Evolutionary conservation across 192 early-diverging fungal genomes (phyloP).

Genomic region (Dissophora globulifera): DNA sequence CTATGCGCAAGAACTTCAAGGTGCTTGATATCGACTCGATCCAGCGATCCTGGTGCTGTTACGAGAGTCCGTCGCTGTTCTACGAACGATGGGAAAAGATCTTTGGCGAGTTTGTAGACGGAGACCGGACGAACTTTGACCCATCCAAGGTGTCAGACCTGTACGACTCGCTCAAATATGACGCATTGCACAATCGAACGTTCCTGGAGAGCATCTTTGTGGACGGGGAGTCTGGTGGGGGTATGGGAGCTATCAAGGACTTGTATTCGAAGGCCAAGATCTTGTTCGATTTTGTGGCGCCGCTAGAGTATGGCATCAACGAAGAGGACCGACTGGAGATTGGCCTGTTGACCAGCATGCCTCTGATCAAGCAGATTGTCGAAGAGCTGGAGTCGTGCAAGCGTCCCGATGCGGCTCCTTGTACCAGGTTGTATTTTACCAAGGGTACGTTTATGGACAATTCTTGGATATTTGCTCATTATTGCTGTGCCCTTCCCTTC

Average conservation of each 20-base stretch:
- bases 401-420: conserved; percentile 57
- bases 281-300: conserved; percentile 94
- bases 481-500: not conserved
- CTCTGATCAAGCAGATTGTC: conserved; percentile 83
- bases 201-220: conserved; percentile 83
- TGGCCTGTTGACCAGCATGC: conserved; percentile 79
- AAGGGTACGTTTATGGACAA: conserved; percentile 85
- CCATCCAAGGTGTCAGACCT: conserved; percentile 92
- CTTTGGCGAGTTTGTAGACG: conserved; percentile 84
- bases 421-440: conserved; percentile 92
- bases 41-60: conserved; percentile 91
- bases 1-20: conserved; percentile 85
- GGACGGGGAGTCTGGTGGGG: conserved; percentile 32
- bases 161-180: conserved; percentile 97
- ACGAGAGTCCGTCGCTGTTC: conserved; percentile 85
- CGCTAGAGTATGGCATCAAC: conserved; percentile 93
- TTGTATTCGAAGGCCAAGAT: conserved; percentile 86
- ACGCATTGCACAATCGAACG: conserved; percentile 93
- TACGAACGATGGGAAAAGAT: conserved; percentile 98
- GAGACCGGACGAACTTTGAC: conserved; percentile 66
- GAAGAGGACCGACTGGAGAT: conserved; percentile 86
- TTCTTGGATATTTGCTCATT: not conserved
- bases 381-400: conserved; percentile 75
- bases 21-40: conserved; percentile 65
- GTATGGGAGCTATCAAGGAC: conserved; percentile 57